Evolutionary conservation across 2,329 filamentous ascomycete genomes (phyloP).

Genomic region (Hyphodiscus sp.): DNA sequence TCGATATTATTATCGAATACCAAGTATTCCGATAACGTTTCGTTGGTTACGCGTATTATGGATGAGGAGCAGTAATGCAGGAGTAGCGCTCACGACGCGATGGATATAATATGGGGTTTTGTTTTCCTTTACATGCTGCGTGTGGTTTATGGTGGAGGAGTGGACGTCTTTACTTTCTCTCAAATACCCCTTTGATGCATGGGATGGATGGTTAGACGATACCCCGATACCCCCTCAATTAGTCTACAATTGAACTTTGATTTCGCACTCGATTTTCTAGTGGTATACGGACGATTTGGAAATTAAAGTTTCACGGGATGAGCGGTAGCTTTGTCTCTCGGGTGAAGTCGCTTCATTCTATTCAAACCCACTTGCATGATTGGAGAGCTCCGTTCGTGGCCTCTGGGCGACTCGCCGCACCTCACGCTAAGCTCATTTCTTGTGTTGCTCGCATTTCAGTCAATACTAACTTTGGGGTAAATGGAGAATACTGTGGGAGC

Average conservation of each 20-base stretch:
- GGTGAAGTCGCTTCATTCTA: no score
- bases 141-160: not conserved
- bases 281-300: no score
- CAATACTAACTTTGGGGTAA: no score
- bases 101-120: constrained; percentile 15
- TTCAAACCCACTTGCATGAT: no score
- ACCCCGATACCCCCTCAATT: constrained; percentile 26
- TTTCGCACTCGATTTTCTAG: not conserved
- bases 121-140: constrained; percentile 5
- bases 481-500: no score
- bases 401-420: no score
- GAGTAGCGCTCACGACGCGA: not conserved
- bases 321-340: no score
- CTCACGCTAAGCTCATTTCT: no score
- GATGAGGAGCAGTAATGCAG: constrained; percentile 23
- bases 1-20: constrained; percentile 1
- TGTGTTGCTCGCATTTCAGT: no score
- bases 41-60: constrained; percentile 12
- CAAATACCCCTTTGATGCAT: constrained; percentile 21
- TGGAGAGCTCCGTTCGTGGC: no score
- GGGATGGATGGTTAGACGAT: constrained; percentile 23
- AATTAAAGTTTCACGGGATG: no score
- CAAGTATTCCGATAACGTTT: constrained; percentile 2
- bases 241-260: constrained; percentile 24
- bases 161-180: constrained; percentile 16